Conservation (phyloP, 345 rosid genomes). For the Barbarea vulgaris region DNA sequence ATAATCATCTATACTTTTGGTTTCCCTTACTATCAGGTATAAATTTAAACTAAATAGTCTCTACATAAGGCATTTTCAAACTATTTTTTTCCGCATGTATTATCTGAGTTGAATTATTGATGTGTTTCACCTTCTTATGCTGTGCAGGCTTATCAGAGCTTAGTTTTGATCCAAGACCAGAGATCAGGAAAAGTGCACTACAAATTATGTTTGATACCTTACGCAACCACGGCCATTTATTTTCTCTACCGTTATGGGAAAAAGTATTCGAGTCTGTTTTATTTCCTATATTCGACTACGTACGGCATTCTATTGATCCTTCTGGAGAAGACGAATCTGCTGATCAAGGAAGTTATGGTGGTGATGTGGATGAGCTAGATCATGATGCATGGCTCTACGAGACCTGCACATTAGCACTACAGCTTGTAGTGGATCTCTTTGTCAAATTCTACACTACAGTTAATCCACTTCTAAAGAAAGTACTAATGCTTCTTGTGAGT, state of each 20-base stretch:
- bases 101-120: constrained; percentile 29
- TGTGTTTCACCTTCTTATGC: constrained; percentile 14
- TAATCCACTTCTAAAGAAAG: constrained; percentile 87
- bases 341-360: constrained; percentile 62
- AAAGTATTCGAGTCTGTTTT: constrained; percentile 86
- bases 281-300: constrained; percentile 97
- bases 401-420: constrained; percentile 99
- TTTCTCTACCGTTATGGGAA: constrained; percentile 87
- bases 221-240: constrained; percentile 94
- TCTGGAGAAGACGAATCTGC: constrained; percentile 65
- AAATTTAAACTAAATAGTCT: constrained; percentile 29
- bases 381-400: constrained; percentile 99
- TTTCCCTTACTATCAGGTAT: constrained; percentile 94
- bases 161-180: constrained; percentile 98
- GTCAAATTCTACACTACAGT: constrained; percentile 91
- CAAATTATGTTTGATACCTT: constrained; percentile 90
- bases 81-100: not conserved
- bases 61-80: constrained; percentile 14
- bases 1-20: constrained; percentile 90
- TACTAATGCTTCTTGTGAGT: constrained; percentile 80
- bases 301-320: constrained; percentile 98
- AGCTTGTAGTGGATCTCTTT: constrained; percentile 97
- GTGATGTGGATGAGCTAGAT: constrained; percentile 72
- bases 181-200: constrained; percentile 92
- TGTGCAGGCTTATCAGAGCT: constrained; percentile 94